Evolutionary conservation across 164 flowering plant species (phyloP), one percentile per base, ranked within the genome.

Genomic region (Protea cynaroides): DNA sequence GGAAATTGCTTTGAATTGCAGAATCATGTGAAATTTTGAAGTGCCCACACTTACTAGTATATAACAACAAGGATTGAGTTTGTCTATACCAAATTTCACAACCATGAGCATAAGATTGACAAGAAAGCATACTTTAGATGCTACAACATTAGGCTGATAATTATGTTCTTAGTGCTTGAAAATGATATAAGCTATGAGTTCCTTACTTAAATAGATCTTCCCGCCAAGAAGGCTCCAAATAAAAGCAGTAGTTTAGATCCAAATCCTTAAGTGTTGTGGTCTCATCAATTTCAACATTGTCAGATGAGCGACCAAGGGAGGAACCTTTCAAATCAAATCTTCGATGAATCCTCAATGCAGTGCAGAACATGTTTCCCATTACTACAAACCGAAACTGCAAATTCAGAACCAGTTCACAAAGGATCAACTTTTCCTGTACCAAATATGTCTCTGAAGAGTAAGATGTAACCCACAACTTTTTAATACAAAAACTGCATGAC

Each of bases 341-440:
- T 54, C 99, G 76, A 72, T 95, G 99, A 60, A 95, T 95, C 74
- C 97, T 80, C 64, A 92, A 69, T 65, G 87, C 97, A 9, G 99
- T 92, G 83, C 96, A 95, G 79, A 95, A 90, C 97, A 95, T 88
- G 75, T 95, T 95, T 66, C 99, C 97, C 99, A 95, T 95, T 56
- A 95, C 97, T 34, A 92, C 99, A 74, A 95, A 95, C 8, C 97
- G 90, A 69, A 92, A 92, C 99, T 95, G 94, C 83, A 83, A 65
- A 65, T 53, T 22, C 55, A 61, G 53, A 66, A 58, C 52, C 29
- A 8, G 62, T 46, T 38, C n/a, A 66, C 56, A 59, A 37, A 66
- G 10, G 24, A 67, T 55, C 54, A 66, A n/a, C 64, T 22, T 49
- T 23, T 55, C 58, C 22, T 24, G 36, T 51, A 56, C 14, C 15